Base-by-base conservation (phyloP, 1,284 basidiomycete species). In the Pascua guehoae region DNA sequence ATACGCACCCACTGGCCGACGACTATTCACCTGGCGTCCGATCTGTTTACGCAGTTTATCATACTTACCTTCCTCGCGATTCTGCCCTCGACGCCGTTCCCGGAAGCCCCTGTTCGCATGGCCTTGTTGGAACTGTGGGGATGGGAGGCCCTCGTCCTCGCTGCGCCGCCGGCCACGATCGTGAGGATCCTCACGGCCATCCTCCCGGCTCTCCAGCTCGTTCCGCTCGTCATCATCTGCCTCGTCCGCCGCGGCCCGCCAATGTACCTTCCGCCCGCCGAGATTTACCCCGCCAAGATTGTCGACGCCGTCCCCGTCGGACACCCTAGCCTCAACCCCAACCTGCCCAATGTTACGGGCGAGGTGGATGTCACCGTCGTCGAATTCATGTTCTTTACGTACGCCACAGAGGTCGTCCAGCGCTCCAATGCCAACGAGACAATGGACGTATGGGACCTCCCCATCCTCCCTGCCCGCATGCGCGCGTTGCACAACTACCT, bases 371-470 rank as follows among this genome's bases (percentile, higher is more conserved):
- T 79, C 12, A 86, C 83, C 7, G 80, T 86, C 1, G 84, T 82
- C 76, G 83, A 83, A 51, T 79, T 79, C 53, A 73, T 91, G 5
- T 72, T 91, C 11, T 94, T 93, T 75, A 85, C 85, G 12, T 92
- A 91, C 72, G 89, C 87, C 32, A 89, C 88, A 1, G 86, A 86
- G 61, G 88, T 93, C 8, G 85, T 93, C 56, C 85, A 86, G 82
- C 84, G 89, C 46, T 89, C 89, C 5, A 85, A 89, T 71, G 81
- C 80, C 9, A 80, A 86, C 4, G 81, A 83, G 57, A 86, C 84
- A 54, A 82, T 93, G 56, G 88, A 93, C 66, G 89, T 91, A 18
- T 88, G 85, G 61, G 90, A 93, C 72, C 77, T 93, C 45, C 91
- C 91, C 2, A 85, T 93, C 53, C 81, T 92, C 9, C 84, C 86